Conservation (phyloP, 345 rosid species). For the Euphorbia pulcherrima region DNA sequence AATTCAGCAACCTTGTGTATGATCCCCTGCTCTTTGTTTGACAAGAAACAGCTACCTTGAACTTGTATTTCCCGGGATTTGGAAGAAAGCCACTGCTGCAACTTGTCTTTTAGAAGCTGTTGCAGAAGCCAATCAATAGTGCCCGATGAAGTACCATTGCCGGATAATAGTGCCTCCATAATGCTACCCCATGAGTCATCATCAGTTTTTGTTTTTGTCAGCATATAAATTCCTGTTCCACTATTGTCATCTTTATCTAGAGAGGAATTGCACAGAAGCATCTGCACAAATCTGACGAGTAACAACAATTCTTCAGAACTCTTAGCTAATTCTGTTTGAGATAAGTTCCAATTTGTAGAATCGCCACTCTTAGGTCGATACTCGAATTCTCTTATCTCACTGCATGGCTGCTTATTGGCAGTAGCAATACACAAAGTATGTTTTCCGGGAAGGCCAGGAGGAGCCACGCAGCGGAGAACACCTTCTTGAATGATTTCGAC, state of each 20-base stretch:
- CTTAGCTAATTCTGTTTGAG: constrained; percentile 33
- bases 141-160: constrained; percentile 49
- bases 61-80: constrained; percentile 40
- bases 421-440: constrained; percentile 71
- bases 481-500: constrained; percentile 74
- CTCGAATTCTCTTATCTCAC: constrained; percentile 71
- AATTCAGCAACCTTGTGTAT: constrained; percentile 84
- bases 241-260: constrained; percentile 32
- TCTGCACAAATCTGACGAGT: constrained; percentile 66
- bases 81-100: constrained; percentile 69
- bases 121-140: constrained; percentile 79
- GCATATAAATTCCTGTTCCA: constrained; percentile 33
- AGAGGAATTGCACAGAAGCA: constrained; percentile 54
- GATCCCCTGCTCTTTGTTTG: constrained; percentile 88
- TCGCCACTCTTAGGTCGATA: constrained; percentile 45
- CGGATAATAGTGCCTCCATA: constrained; percentile 52
- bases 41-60: constrained; percentile 43
- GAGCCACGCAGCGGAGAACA: constrained; percentile 69
- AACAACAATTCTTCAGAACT: constrained; percentile 58
- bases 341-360: too few relatives aligned
- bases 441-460: constrained; percentile 68
- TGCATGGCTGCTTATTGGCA: constrained; percentile 63
- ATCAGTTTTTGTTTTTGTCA: constrained; percentile 42
- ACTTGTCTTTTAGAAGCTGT: constrained; percentile 76
- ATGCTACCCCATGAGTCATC: constrained; percentile 65